These are phyloP conservation scores for Cyclotella cryptica DNA, from an alignment of 108 stramenopile species.

Conservation along the genomic window DNA sequence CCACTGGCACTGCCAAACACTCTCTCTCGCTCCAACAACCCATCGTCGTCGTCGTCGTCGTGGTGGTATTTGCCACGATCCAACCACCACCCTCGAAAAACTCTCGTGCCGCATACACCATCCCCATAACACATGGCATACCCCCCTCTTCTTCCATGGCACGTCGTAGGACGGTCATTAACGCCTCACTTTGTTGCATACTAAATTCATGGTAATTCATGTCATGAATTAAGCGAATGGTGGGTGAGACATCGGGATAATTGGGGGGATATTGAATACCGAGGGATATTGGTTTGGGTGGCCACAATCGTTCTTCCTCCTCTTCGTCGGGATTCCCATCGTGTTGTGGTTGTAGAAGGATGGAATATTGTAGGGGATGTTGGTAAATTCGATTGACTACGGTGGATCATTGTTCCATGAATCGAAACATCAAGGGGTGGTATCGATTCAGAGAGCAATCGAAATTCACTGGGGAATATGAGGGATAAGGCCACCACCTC, in stretches of 20 bases:
- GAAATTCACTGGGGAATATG: slow-evolving; percentile 78
- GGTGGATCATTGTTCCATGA: slow-evolving; percentile 23
- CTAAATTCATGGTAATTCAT: slow-evolving; percentile 80
- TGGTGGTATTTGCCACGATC: neutral
- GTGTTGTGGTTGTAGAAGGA: slow-evolving; percentile 57
- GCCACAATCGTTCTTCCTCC: slow-evolving; percentile 61
- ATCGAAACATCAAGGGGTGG: slow-evolving; percentile 18
- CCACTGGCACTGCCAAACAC: neutral
- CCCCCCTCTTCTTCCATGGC: slow-evolving; percentile 63
- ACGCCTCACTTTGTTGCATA: slow-evolving; percentile 31
- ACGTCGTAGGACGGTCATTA: slow-evolving; percentile 44
- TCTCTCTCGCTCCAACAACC: neutral
- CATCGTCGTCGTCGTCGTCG: too few species aligned
- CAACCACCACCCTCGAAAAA: slow-evolving; percentile 66
- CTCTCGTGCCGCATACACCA: slow-evolving; percentile 75
- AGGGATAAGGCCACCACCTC: slow-evolving; percentile 75
- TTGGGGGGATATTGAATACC: slow-evolving; percentile 61
- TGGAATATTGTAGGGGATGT: slow-evolving; percentile 70
- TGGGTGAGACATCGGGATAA: slow-evolving; percentile 71
- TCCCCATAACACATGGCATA: slow-evolving; percentile 76
- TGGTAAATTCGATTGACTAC: slow-evolving; percentile 38
- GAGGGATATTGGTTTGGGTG: slow-evolving; percentile 57
- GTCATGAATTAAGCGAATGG: slow-evolving; percentile 59
- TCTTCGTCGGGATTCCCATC: slow-evolving; percentile 23
- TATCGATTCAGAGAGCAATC: slow-evolving; percentile 48